Evolutionary conservation across 176 grass and related monocot genomes (phyloP), one percentile per base, ranked within the genome.

Genomic region (Thalia dealbata): DNA sequence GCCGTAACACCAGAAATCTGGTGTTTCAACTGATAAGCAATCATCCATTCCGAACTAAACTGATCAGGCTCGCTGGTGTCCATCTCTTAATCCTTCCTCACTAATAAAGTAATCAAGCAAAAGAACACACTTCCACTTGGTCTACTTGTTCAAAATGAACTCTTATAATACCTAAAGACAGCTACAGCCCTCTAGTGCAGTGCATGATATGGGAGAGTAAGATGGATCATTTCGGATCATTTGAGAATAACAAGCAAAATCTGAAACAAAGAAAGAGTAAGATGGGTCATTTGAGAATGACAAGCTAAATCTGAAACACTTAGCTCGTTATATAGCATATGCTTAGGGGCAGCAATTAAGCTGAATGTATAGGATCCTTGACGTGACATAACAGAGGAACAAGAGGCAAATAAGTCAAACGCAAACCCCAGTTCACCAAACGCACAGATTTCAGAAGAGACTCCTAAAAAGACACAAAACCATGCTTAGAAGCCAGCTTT

Each of bases 51-150:
- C 52, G 41, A 13, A 63, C 21, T 19, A 41, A 43, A 59, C 21
- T 22, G 52, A 73, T 38, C 71, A 38, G 15, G 56, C 30, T 38
- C 30, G 21, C 18, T 56, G 16, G 24, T 58, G 10, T 60, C 30
- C 71, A 42, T 73, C 71, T 73, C 27, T 62, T 62, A 50, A 54
- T 55, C 60, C 60, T 62, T 25, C n/a, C 25, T 22, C 23, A 7
- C 25, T 10, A 14, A 23, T 13, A 63, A 23, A 29, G 9, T 63
- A 6, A 27, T 25, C 23, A 29, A 14, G 22, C 25, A 14, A 63
- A 27, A 29, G 25, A 63, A 29, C 22, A 4, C n/a, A n/a, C n/a
- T 0, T 12, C 12, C 22, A 63, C 11, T 14, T 25, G 22, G 13
- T 63, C 18, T 63, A 25, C 60, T 0, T 3, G 0, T 27, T 14